Evolutionary conservation across 495 filamentous ascomycete species (phyloP), one percentile per base, ranked within the genome.

Genomic region (Aspergillus baeticus): DNA sequence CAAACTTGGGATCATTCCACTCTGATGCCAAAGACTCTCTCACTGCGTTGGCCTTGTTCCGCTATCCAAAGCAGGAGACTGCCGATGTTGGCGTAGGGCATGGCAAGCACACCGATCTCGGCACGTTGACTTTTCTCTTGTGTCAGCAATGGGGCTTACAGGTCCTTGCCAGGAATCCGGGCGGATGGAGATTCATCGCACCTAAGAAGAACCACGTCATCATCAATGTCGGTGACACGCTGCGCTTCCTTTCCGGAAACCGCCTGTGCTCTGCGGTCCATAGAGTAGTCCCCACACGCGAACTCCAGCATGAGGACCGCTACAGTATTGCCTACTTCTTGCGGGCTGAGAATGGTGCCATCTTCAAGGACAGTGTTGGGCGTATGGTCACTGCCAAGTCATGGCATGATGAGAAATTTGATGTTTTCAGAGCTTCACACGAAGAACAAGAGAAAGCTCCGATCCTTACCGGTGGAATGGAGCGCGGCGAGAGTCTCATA

Each of bases 241-340:
- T 85, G 58, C 77, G 78, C 34, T 81, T 81, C 60, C 70, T 77
- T 6, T 72, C 68, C 43, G 75, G 73, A 35, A 70, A 77, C 64
- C 75, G 69, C 38, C 68, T 84, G 58, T 75, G 75, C 59, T 81
- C 77, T 21, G 78, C 72, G 65, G 75, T 83, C 62, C 81, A 84
- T 70, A 73, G 80, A 41, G 81, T 84, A 11, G 77, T 83, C 26
- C 81, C 81, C 6, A 20, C 37, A 20, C 11, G 67, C 11, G 26
- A 51, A 22, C 48, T 22, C 7, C 38, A 41, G 38, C 15, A 15
- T 15, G 43, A 60, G 72, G 74, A 81, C 67, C 77, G 81, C 51
- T 81, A 81, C 72, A 77, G 72, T n/a, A 76, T 81, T 63, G 79
- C 81, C 13, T 84, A 84, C 65, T 82, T 84, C 72, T 71, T 82